phyloP scores from a whole-genome alignment of 2,329 filamentous ascomycete species.

The Curvularia hawaiiensis region DNA sequence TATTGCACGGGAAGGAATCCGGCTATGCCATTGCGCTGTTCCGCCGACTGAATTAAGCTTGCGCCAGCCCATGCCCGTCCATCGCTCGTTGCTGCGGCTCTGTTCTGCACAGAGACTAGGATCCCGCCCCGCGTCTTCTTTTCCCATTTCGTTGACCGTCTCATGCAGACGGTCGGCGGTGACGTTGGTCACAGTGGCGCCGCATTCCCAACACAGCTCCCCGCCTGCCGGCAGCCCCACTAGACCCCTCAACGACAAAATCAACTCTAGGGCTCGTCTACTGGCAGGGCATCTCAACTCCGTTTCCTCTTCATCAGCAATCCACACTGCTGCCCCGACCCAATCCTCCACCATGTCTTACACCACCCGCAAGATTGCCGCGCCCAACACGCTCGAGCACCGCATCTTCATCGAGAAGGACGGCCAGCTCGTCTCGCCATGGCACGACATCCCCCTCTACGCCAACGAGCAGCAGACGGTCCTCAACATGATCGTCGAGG shows the following conservation, averaged over 20 bases:
- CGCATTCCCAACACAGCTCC: constrained; percentile 42
- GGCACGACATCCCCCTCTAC: constrained; percentile 98
- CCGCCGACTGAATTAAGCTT: constrained; percentile 13
- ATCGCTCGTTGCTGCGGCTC: constrained; percentile 31
- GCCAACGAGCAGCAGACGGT: constrained; percentile 95
- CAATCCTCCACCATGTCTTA: constrained; percentile 64
- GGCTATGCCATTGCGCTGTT: constrained; percentile 20
- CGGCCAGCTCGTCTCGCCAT: constrained; percentile 90
- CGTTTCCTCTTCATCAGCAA: constrained; percentile 28
- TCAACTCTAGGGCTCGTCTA: constrained; percentile 47
- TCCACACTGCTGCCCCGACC: constrained; percentile 14
- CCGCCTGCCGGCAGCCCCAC: constrained; percentile 43
- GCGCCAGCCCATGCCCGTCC: constrained; percentile 34
- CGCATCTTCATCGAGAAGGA: constrained; percentile 98
- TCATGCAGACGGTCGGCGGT: constrained; percentile 43
- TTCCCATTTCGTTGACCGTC: constrained; percentile 34
- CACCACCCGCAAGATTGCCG: constrained; percentile 82
- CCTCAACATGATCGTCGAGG: constrained; percentile 99
- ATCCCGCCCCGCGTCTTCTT: constrained; percentile 23
- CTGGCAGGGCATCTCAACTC: constrained; percentile 49
- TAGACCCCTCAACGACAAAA: constrained; percentile 47
- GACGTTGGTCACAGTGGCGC: constrained; percentile 49
- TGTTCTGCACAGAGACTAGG: constrained; percentile 26
- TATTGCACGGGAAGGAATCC: constrained; percentile 18
- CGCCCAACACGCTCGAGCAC: constrained; percentile 93